Evolutionary conservation across 441 rosid genomes (phyloP).

Genomic region (Codiaeum variegatum): DNA sequence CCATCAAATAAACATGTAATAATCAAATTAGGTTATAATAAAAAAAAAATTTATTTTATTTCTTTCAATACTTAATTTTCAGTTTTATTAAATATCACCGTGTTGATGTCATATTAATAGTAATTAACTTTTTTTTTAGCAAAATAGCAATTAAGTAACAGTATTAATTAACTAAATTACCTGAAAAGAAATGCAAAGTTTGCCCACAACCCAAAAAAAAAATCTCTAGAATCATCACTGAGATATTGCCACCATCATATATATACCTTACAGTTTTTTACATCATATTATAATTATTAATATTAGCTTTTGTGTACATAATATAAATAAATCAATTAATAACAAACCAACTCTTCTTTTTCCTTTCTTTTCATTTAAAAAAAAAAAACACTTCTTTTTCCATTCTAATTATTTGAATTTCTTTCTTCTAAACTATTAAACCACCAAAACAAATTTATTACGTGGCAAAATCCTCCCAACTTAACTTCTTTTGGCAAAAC

Average conservation of each 20-base stretch:
- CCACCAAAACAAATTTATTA: background rate
- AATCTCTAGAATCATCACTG: no score
- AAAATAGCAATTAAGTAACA: no score
- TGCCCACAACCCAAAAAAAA: background rate
- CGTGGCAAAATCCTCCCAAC: slow-evolving; percentile 25
- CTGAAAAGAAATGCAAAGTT: background rate
- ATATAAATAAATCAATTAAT: background rate
- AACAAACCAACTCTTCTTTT: slow-evolving; percentile 2
- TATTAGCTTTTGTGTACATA: background rate
- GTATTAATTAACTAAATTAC: background rate
- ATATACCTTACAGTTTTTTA: slow-evolving; percentile 23
- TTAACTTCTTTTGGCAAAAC: background rate
- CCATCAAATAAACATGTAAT: no score
- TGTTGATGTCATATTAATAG: no score
- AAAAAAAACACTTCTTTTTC: no score
- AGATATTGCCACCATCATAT: no score
- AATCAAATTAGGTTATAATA: no score
- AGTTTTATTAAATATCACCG: no score
- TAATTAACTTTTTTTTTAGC: no score
- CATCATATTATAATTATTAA: background rate
- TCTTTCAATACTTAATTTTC: no score
- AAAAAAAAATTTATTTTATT: no score
- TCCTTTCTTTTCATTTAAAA: no score
- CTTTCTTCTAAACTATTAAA: background rate
- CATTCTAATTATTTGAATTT: background rate